Evolutionary conservation across 495 filamentous ascomycete species (phyloP), one percentile per base, ranked within the genome.

Genomic region (Achaetomiella virescens): DNA sequence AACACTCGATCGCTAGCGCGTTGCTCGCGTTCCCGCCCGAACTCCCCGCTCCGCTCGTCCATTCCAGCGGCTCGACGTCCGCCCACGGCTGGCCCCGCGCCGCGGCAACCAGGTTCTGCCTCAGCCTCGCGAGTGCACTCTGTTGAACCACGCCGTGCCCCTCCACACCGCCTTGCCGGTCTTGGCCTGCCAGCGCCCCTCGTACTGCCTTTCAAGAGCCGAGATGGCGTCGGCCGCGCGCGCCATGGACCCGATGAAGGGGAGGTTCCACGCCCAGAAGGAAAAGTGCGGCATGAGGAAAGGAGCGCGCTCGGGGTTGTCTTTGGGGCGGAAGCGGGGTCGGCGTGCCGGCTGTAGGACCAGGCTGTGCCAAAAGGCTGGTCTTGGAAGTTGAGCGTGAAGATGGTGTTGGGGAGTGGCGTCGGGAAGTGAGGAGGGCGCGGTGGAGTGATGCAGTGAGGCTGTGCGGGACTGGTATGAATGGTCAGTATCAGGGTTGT

Each of bases 281-380:
- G 82, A 80, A 66, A 91, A 91, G 71, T 91, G 87, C 0, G 89
- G 88, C 72, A 91, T 87, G 3, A 88, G 63, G 82, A 88, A n/a
- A 91, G 48, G 76, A 68, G 12, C 70, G 72, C 6, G 52, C 46
- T n/a, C n/a, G 27, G 27, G 9, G 4, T 72, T 65, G 53, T 74
- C 63, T 0, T 76, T 72, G 5, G 79, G 67, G 22, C 67, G 70
- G 61, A 85, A 74, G 74, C 59, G 0, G 73, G 67, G 64, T 74
- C 69, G 1, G 71, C 70, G 14, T 66, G 61, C 9, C 73, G 70
- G 35, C 62, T 55, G 65, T 74, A 78, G 29, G 67, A 63, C 54
- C 59, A 69, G 41, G 67, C 57, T 9, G 70, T 70, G 24, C 65
- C 62, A 57, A 67, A 72, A 38, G 73, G 73, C 33, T 66, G 67